These are phyloP conservation scores for Croton setiger DNA, from an alignment of 441 rosid species.

Conservation along the genomic window DNA sequence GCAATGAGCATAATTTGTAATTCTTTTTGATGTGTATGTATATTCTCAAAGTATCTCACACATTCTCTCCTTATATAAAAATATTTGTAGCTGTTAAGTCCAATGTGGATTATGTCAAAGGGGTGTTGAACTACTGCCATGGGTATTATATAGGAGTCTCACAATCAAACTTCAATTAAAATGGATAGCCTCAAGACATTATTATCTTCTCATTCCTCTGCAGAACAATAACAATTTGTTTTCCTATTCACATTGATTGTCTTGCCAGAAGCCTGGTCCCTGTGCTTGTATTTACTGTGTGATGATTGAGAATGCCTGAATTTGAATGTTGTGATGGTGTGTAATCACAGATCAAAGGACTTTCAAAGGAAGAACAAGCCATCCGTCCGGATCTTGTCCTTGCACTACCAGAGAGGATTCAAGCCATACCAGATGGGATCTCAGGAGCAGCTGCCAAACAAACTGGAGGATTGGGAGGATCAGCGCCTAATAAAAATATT, in stretches of 20 bases:
- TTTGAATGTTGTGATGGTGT: neutral
- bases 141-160: too few species aligned
- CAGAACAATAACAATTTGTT: neutral
- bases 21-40: neutral
- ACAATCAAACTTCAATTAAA: too few species aligned
- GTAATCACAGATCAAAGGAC: slow-evolving; percentile 68
- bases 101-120: too few species aligned
- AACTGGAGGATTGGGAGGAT: slow-evolving; percentile 64
- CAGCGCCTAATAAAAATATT: slow-evolving; percentile 62
- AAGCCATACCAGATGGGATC: slow-evolving; percentile 82
- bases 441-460: slow-evolving; percentile 52
- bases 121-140: too few species aligned
- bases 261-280: neutral
- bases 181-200: too few species aligned
- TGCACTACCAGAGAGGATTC: slow-evolving; percentile 81
- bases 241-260: neutral
- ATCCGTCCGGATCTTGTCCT: slow-evolving; percentile 77
- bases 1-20: neutral
- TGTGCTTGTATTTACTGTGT: neutral
- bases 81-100: neutral
- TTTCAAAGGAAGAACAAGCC: slow-evolving; percentile 69
- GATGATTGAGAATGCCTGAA: neutral
- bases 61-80: too few species aligned
- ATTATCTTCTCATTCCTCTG: too few species aligned
- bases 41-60: too few species aligned